phyloP scores from a whole-genome alignment of 768 basidiomycete genomes.

The Rhizopogon rudus region DNA sequence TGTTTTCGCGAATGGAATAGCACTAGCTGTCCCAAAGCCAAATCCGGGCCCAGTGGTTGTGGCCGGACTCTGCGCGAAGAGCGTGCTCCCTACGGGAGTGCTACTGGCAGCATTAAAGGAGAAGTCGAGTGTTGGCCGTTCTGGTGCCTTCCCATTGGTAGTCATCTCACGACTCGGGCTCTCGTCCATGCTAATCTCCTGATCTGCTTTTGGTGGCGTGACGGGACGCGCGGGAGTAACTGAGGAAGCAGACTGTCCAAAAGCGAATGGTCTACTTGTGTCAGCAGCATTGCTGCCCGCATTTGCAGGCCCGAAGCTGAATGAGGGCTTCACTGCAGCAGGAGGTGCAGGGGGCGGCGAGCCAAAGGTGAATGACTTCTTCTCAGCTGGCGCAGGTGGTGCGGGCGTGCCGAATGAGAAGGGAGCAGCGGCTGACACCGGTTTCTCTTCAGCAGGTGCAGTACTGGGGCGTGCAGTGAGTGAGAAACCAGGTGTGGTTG shows the following conservation, averaged over 20 bases:
- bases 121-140: constrained; percentile 42
- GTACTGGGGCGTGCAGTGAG: constrained; percentile 33
- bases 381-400: constrained; percentile 28
- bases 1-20: constrained; percentile 43
- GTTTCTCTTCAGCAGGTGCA: constrained; percentile 19
- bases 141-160: constrained; percentile 35
- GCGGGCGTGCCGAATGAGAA: constrained; percentile 28
- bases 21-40: constrained; percentile 24
- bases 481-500: constrained; percentile 29
- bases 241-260: constrained; percentile 35
- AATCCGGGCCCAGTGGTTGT: constrained; percentile 28
- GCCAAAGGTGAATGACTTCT: constrained; percentile 42
- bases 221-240: constrained; percentile 40
- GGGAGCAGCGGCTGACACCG: constrained; percentile 13
- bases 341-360: constrained; percentile 29
- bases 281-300: constrained; percentile 33
- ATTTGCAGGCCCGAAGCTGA: constrained; percentile 44
- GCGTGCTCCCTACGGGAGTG: constrained; percentile 22
- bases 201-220: constrained; percentile 62
- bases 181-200: constrained; percentile 78
- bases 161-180: constrained; percentile 67
- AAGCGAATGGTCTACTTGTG: constrained; percentile 49
- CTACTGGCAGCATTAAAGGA: constrained; percentile 38
- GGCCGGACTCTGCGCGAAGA: constrained; percentile 30
- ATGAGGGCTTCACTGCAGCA: constrained; percentile 19